Percentiles rank a stretch among this genome's conserved stretches.
Conservation (phyloP, 495 filamentous ascomycete genomes). For the Pyrenopolyporus hunteri region DNA sequence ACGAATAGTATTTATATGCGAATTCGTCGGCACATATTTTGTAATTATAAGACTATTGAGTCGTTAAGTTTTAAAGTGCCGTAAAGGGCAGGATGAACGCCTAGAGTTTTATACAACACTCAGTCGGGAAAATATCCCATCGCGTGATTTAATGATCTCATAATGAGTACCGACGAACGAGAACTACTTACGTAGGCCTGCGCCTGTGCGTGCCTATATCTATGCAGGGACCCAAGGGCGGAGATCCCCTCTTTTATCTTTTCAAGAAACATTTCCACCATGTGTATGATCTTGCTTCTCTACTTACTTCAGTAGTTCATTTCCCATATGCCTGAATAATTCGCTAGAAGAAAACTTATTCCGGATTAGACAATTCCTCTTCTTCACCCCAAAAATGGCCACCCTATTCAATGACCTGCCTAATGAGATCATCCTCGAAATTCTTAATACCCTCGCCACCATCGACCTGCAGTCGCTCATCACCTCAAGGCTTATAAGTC, state of each 20-base stretch:
- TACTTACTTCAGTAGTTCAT: neutral
- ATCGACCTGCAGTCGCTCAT: constrained; percentile 25
- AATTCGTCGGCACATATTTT: too few relatives aligned
- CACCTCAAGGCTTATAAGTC: constrained; percentile 19
- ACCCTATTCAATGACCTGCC: constrained; percentile 16
- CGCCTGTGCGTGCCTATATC: too few relatives aligned
- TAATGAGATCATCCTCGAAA: constrained; percentile 31
- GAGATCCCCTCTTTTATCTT: too few relatives aligned
- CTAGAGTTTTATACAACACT: too few relatives aligned
- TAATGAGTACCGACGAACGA: too few relatives aligned
- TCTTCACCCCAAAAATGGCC: constrained; percentile 15
- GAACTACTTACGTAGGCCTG: too few relatives aligned
- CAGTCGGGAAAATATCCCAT: neutral
- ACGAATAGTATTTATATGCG: too few relatives aligned
- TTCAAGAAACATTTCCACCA: too few relatives aligned
- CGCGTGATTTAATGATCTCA: constrained; percentile 1
- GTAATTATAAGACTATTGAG: too few relatives aligned
- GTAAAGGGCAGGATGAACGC: too few relatives aligned
- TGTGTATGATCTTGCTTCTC: neutral
- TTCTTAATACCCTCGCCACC: constrained; percentile 25
- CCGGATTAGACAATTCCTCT: neutral
- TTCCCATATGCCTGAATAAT: neutral
- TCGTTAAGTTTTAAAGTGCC: too few relatives aligned
- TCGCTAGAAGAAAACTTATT: neutral
- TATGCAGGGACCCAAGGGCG: too few relatives aligned